These are phyloP conservation scores for Suhomyces bribrorum DNA, from an alignment of 1,139 yeast genomes.

Conservation along the genomic window DNA sequence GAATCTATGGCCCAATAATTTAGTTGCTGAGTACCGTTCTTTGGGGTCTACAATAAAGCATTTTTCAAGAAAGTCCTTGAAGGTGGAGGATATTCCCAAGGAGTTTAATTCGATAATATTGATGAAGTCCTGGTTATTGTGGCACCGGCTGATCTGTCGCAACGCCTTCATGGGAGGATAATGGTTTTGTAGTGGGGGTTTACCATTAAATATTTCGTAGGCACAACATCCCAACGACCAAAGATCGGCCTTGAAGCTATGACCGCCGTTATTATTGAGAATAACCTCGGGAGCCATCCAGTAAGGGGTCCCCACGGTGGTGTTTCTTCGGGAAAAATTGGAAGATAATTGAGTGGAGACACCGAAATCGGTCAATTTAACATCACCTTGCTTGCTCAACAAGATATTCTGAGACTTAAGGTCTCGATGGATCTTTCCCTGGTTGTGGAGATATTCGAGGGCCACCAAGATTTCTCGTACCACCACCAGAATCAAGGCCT, in stretches of 20 bases:
- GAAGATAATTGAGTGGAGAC: conserved; percentile 91
- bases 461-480: conserved; percentile 64
- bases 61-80: conserved; percentile 60
- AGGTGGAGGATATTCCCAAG: conserved; percentile 24
- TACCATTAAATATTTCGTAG: conserved; percentile 78
- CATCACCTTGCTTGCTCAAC: conserved; percentile 67
- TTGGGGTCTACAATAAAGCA: conserved; percentile 68
- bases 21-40: conserved; percentile 57
- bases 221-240: conserved; percentile 97
- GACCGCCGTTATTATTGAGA: conserved; percentile 71
- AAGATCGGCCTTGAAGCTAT: conserved; percentile 85
- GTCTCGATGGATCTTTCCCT: conserved; percentile 84
- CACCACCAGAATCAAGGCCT: conserved; percentile 55
- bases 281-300: conserved; percentile 99
- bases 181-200: conserved; percentile 73
- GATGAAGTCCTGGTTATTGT: conserved; percentile 33
- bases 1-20: conserved; percentile 62
- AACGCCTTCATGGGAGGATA: conserved; percentile 82
- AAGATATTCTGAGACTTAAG: conserved; percentile 83
- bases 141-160: conserved; percentile 45
- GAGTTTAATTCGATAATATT: conserved; percentile 31
- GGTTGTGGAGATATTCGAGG: conserved; percentile 67
- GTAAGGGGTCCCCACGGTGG: conserved; percentile 98
- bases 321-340: conserved; percentile 77
- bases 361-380: conserved; percentile 94